phyloP scores from a whole-genome alignment of 2,329 filamentous ascomycete species.

The Macroventuria anomochaeta region DNA sequence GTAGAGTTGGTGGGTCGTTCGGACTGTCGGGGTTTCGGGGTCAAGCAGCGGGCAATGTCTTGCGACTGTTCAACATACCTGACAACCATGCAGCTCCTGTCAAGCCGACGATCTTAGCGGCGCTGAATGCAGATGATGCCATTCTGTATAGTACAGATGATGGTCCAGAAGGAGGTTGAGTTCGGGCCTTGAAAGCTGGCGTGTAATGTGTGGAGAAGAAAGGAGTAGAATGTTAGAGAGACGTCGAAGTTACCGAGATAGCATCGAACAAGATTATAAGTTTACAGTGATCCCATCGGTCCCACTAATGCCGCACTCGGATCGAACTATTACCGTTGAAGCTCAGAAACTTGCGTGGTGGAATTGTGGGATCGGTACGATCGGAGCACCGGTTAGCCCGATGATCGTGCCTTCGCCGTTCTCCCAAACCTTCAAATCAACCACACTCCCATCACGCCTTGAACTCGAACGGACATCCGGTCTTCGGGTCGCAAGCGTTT shows the following conservation, averaged over 20 bases:
- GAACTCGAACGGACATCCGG: background rate
- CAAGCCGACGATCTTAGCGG: background rate
- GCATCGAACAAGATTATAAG: background rate
- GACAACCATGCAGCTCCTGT: constrained; percentile 3
- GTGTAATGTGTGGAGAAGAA: no score
- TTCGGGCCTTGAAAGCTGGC: no score
- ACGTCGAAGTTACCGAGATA: background rate
- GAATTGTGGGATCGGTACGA: background rate
- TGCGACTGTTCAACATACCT: background rate
- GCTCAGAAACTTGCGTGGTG: no score
- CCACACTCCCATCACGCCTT: background rate
- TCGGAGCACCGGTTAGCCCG: background rate
- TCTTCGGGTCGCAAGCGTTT: background rate
- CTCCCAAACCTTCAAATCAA: background rate
- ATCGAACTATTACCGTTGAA: background rate
- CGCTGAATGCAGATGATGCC: background rate
- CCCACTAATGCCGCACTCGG: background rate
- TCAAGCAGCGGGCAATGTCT: no score
- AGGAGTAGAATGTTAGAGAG: background rate
- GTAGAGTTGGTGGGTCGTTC: background rate
- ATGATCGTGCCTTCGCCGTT: background rate
- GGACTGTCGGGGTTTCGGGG: constrained; percentile 4
- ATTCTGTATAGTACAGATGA: no score
- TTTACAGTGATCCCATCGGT: background rate
- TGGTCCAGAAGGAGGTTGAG: no score